These are phyloP conservation scores for Podila verticillata DNA, from an alignment of 192 early-diverging fungal species.

Conservation along the genomic window DNA sequence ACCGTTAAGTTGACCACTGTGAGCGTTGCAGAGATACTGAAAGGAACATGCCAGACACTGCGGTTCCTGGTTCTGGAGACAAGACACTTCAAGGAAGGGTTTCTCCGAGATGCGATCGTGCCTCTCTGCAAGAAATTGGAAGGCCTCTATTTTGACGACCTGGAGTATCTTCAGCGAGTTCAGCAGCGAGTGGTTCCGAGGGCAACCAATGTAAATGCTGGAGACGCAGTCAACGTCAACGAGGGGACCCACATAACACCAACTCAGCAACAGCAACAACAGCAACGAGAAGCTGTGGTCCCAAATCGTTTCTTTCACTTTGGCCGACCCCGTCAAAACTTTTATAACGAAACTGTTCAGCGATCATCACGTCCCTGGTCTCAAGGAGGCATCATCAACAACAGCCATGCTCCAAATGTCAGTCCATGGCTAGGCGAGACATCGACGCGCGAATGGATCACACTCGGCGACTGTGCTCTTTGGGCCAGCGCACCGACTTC, in stretches of 20 bases:
- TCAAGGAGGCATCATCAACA: not conserved
- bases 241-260: too few species aligned
- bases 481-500: slow-evolving; percentile 14
- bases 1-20: slow-evolving; percentile 19
- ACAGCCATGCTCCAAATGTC: not conserved
- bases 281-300: slow-evolving; percentile 12
- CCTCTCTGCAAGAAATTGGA: slow-evolving; percentile 20
- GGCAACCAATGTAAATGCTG: too few species aligned
- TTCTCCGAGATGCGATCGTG: slow-evolving; percentile 20
- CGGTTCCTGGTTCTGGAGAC: slow-evolving; percentile 28
- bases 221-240: too few species aligned
- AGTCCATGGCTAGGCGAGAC: slow-evolving; percentile 48
- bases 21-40: slow-evolving; percentile 26
- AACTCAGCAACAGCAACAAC: slow-evolving; percentile 11
- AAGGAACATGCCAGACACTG: slow-evolving; percentile 7
- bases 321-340: slow-evolving; percentile 22
- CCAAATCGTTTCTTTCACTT: slow-evolving; percentile 26
- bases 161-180: slow-evolving; percentile 5
- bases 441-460: slow-evolving; percentile 23
- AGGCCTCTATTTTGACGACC: slow-evolving; percentile 20
- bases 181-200: not conserved
- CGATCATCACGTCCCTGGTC: not conserved
- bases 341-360: slow-evolving; percentile 18
- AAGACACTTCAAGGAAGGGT: slow-evolving; percentile 31
- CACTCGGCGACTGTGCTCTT: slow-evolving; percentile 24